Evolutionary conservation across 73 alveolate genomes (phyloP), one percentile per base, ranked within the genome.

Genomic region (Diophrys sp.): DNA sequence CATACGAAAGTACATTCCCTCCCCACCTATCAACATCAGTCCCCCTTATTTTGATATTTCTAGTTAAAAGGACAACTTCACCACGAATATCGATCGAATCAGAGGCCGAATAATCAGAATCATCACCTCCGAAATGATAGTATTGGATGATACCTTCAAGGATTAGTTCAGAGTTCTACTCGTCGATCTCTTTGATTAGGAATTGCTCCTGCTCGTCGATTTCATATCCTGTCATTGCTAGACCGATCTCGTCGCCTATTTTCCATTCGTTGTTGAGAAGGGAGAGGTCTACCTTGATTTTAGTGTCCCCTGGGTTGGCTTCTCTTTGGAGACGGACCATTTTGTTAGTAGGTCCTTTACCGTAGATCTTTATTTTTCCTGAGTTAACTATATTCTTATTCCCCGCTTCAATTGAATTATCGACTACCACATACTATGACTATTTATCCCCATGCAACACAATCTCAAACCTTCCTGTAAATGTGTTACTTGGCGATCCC

Each of bases 381-480:
- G 31, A 11, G 31, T 62, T 62, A 11, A 26, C 73, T 11, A 62
- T 62, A 23, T 23, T 26, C n/a, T 62, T 62, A 26, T 62, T 62
- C 14, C 73, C 73, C 5, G 31, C 73, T 69, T 69, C 76, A n/a
- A 69, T 14, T 5, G 1, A 8, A 69, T 69, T 69, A 29, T 14
- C 26, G n/a, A 25, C 30, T 2, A 62, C 26, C 8, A 23, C 8
- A n/a, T 62, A 25, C 29, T 62, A 14, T 57, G 11, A 14, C 14
- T 54, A 23, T 54, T 72, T 33, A 54, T 55, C 84, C 11, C 96
- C 98, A 54, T 71, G 78, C 26, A 92, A 78, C 2, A 81, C 77
- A 33, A 92, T 92, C 55, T 53, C 77, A 29, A 86, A 86, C 1
- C 80, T 55, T 24, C 74, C 68, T 14, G 44, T 31, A 70, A 80